Evolutionary conservation across 176 grass and related monocot genomes (phyloP).

Genomic region (Sorghum bicolor): DNA sequence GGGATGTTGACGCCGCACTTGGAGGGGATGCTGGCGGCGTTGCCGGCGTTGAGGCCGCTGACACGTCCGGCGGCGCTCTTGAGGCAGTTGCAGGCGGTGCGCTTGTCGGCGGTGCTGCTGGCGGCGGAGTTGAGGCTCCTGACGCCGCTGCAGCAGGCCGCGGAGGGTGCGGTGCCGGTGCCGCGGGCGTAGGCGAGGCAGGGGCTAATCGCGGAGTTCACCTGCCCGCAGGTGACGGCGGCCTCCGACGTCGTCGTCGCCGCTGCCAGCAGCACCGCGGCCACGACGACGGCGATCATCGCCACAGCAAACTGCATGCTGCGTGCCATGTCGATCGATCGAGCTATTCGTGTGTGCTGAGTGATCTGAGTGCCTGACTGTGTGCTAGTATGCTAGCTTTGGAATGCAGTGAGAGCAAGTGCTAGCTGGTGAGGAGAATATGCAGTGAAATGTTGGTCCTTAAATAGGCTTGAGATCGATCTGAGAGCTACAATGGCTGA

Average conservation of each 20-base stretch:
- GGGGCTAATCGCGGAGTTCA: conserved; percentile 9
- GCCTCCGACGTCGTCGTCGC: neutral
- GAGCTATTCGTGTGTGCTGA: too few relatives aligned
- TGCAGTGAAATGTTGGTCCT: neutral
- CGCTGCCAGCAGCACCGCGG: neutral
- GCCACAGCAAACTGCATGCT: neutral
- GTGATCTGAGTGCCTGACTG: too few relatives aligned
- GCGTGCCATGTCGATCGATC: neutral
- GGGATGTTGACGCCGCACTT: conserved; percentile 19
- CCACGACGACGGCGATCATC: conserved; percentile 4
- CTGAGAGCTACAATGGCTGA: neutral
- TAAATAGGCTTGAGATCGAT: neutral
- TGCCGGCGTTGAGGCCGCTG: conserved; percentile 25
- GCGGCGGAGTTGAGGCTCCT: conserved; percentile 23
- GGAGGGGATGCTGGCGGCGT: neutral
- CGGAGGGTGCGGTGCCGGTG: neutral
- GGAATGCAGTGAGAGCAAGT: too few relatives aligned
- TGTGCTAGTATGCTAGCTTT: too few relatives aligned
- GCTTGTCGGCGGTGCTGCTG: conserved; percentile 13
- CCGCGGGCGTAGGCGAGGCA: conserved; percentile 44
- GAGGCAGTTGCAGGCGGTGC: conserved; percentile 43
- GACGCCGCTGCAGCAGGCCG: conserved; percentile 37
- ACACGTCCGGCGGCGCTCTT: conserved; percentile 2
- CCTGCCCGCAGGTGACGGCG: conserved; percentile 37
- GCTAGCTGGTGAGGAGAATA: neutral